Percentiles rank a stretch among this genome's conserved stretches.
These are phyloP conservation scores for Chaetomium cochliodes DNA, from an alignment of 495 filamentous ascomycete genomes.

Conservation along the genomic window DNA sequence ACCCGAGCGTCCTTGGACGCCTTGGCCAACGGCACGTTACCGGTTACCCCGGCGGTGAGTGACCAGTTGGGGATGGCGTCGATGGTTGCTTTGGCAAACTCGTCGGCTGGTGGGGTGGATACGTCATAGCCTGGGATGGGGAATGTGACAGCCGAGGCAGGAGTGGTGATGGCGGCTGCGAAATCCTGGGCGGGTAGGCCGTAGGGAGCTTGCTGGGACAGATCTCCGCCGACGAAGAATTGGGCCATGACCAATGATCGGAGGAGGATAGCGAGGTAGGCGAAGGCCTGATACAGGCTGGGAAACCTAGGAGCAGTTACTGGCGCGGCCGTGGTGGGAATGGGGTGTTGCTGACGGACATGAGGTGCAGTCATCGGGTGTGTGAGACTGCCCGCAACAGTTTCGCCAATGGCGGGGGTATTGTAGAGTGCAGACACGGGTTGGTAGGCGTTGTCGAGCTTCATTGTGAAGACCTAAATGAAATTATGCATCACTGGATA, in stretches of 20 bases:
- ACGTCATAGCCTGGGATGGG: conserved; percentile 25
- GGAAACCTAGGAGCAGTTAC: not conserved
- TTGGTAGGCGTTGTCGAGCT: no score
- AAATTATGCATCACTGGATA: no score
- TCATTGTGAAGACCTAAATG: no score
- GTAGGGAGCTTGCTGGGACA: conserved; percentile 14
- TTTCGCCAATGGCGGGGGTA: no score
- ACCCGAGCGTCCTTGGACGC: not conserved
- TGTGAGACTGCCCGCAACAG: no score
- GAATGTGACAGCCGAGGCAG: conserved; percentile 15
- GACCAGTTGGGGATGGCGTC: conserved; percentile 19
- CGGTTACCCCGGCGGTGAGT: conserved; percentile 14
- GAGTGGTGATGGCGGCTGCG: not conserved
- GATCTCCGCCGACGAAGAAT: conserved; percentile 13
- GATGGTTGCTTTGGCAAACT: conserved; percentile 7
- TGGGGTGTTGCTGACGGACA: not conserved
- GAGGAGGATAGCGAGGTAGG: not conserved
- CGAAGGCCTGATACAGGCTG: not conserved
- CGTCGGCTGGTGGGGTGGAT: conserved; percentile 20
- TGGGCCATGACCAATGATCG: not conserved
- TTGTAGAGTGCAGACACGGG: no score
- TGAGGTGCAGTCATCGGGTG: no score
- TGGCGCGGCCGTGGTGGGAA: no score
- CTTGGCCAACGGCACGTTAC: conserved; percentile 21
- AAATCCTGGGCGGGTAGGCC: conserved; percentile 15